These are phyloP conservation scores for Eremomyces bilateralis DNA, from an alignment of 495 filamentous ascomycete genomes.

Conservation along the genomic window DNA sequence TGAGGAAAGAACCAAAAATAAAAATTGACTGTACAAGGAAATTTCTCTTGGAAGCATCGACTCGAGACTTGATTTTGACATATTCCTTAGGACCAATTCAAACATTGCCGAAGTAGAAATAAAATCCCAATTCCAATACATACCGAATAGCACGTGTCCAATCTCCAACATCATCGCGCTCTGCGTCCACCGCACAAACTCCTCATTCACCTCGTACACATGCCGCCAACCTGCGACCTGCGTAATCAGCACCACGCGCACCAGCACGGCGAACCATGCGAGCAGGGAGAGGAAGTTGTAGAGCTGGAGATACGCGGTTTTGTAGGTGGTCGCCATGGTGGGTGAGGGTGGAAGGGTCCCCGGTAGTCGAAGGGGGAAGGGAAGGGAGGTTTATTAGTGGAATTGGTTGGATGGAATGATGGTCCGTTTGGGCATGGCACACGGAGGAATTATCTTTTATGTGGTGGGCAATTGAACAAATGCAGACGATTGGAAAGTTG, in stretches of 20 bases:
- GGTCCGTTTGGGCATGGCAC: too few relatives aligned
- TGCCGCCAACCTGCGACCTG: constrained; percentile 27
- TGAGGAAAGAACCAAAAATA: background rate
- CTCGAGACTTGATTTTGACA: background rate
- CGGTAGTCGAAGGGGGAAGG: background rate
- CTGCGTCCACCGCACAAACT: constrained; percentile 59
- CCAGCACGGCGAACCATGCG: constrained; percentile 54
- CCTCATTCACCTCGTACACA: constrained; percentile 31
- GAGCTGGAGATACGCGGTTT: background rate
- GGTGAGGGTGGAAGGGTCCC: background rate
- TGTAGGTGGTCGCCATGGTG: background rate
- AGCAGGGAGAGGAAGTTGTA: constrained; percentile 64
- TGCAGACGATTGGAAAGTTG: background rate
- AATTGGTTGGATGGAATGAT: too few relatives aligned
- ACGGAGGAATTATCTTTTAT: too few relatives aligned
- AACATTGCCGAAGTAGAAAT: constrained; percentile 1
- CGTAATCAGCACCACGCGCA: constrained; percentile 30
- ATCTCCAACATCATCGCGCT: constrained; percentile 66
- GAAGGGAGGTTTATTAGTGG: too few relatives aligned
- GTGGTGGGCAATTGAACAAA: too few relatives aligned
- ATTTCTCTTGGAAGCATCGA: too few relatives aligned
- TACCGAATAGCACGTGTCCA: constrained; percentile 51
- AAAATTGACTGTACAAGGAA: background rate
- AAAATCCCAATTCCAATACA: constrained; percentile 2
- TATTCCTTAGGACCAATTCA: background rate